Percentiles rank a stretch among this genome's conserved stretches.
Conservation (phyloP, 495 filamentous ascomycete genomes). For the Tuber brumale region DNA sequence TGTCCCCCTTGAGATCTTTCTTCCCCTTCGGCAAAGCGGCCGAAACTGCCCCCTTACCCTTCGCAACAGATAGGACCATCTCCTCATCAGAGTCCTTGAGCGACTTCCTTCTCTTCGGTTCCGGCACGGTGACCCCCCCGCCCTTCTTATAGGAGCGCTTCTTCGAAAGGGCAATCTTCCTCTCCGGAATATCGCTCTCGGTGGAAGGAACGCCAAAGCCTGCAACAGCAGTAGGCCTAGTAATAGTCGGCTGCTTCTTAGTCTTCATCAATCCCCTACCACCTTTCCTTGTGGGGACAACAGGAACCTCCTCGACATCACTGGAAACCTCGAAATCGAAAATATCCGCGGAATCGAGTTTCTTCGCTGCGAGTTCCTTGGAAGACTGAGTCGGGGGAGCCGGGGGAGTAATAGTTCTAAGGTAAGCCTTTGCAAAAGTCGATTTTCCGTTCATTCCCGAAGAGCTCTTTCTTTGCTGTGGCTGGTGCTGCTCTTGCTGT, state of each 20-base stretch:
- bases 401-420: not conserved
- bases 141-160: slow-evolving; percentile 3
- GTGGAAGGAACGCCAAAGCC: not conserved
- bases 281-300: not conserved
- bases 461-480: not conserved
- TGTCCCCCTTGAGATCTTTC: slow-evolving; percentile 11
- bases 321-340: not conserved
- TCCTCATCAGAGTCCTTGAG: not conserved
- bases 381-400: not conserved
- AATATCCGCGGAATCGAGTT: not conserved
- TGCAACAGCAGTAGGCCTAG: not conserved
- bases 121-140: not conserved
- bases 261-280: not conserved
- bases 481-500: not conserved
- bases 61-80: not conserved
- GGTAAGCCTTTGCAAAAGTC: not conserved
- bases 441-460: not conserved
- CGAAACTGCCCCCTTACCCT: not conserved
- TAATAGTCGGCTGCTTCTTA: not conserved
- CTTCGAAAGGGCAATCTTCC: not conserved
- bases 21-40: slow-evolving; percentile 6
- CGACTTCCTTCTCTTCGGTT: not conserved
- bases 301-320: slow-evolving; percentile 2
- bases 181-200: not conserved
- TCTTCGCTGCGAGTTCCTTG: not conserved